A percentile compares a stretch with the other conserved stretches of the same genome.
Evolutionary conservation across 441 rosid species (phyloP).

Genomic region (Raphanus hybrid): DNA sequence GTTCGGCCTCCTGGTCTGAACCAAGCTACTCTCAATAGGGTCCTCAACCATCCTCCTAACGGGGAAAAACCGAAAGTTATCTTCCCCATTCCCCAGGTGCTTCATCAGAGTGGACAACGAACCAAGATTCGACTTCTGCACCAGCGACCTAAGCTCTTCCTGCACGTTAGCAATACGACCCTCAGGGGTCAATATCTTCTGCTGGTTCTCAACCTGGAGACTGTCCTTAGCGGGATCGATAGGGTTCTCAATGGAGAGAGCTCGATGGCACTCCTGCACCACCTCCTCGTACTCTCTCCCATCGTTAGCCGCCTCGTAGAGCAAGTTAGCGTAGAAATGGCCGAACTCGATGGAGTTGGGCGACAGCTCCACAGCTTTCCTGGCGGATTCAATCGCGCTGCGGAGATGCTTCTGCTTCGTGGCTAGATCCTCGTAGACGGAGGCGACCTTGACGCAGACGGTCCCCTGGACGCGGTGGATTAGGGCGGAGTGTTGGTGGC

Average conservation of each 20-base stretch:
- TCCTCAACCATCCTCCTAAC: slow-evolving; percentile 70
- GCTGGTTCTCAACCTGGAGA: slow-evolving; percentile 87
- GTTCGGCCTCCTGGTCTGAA: slow-evolving; percentile 79
- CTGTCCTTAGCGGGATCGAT: slow-evolving; percentile 92
- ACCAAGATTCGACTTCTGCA: slow-evolving; percentile 72
- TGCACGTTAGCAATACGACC: slow-evolving; percentile 81
- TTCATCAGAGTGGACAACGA: slow-evolving; percentile 87
- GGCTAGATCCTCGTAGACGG: slow-evolving; percentile 73
- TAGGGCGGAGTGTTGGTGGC: slow-evolving; percentile 68
- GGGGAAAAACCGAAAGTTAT: slow-evolving; percentile 75
- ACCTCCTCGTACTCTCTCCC: slow-evolving; percentile 82
- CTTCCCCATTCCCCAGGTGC: slow-evolving; percentile 42
- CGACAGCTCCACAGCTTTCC: slow-evolving; percentile 71
- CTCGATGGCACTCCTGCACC: slow-evolving; percentile 79
- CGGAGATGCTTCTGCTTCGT: slow-evolving; percentile 69
- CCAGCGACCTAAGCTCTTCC: slow-evolving; percentile 69
- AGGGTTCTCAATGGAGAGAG: slow-evolving; percentile 70
- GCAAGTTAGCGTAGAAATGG: slow-evolving; percentile 81
- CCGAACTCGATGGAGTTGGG: slow-evolving; percentile 82
- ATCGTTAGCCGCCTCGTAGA: slow-evolving; percentile 79
- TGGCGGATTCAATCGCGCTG: slow-evolving; percentile 77
- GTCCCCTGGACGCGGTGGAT: slow-evolving; percentile 87
- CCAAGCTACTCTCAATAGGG: slow-evolving; percentile 82
- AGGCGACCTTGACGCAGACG: slow-evolving; percentile 74
- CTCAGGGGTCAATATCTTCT: slow-evolving; percentile 67